Conservation (phyloP, 2,329 filamentous ascomycete species). For the Neurospora crassa region DNA sequence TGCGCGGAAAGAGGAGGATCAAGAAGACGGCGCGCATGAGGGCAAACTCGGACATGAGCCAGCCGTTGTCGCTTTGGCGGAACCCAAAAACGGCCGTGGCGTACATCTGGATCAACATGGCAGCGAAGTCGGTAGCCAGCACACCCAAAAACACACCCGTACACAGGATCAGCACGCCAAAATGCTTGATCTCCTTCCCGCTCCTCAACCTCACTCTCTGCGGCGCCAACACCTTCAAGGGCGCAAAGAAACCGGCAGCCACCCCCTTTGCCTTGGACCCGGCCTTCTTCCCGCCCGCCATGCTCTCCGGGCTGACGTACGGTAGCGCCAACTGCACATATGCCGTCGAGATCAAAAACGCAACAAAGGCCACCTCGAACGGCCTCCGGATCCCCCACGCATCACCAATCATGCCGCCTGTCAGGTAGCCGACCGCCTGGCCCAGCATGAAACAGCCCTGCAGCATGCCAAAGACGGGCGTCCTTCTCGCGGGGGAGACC, state of each 20-base stretch:
- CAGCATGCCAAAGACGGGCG: constrained; percentile 54
- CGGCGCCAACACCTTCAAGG: constrained; percentile 51
- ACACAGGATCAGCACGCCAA: constrained; percentile 54
- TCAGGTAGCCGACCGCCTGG: constrained; percentile 51
- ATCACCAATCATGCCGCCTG: constrained; percentile 57
- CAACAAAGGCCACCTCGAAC: constrained; percentile 52
- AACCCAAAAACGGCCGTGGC: constrained; percentile 46
- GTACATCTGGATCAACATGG: constrained; percentile 51
- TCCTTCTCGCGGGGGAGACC: constrained; percentile 48
- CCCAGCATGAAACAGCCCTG: constrained; percentile 61
- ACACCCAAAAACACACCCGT: constrained; percentile 58
- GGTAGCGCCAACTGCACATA: constrained; percentile 35
- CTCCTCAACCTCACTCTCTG: constrained; percentile 41
- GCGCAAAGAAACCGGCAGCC: constrained; percentile 48
- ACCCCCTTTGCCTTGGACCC: constrained; percentile 26
- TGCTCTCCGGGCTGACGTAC: constrained; percentile 37
- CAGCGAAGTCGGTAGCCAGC: constrained; percentile 59
- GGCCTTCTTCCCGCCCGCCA: constrained; percentile 23
- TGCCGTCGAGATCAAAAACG: constrained; percentile 38
- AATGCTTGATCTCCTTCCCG: constrained; percentile 44
- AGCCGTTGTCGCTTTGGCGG: constrained; percentile 44
- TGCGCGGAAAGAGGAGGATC: constrained; percentile 42
- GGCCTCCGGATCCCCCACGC: constrained; percentile 52
- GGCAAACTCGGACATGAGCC: constrained; percentile 46
- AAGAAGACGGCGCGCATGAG: constrained; percentile 46